A percentile compares a stretch with the other conserved stretches of the same genome.
These are phyloP conservation scores for Boletus sp. DNA, from an alignment of 1,284 basidiomycete genomes.

Conservation along the genomic window DNA sequence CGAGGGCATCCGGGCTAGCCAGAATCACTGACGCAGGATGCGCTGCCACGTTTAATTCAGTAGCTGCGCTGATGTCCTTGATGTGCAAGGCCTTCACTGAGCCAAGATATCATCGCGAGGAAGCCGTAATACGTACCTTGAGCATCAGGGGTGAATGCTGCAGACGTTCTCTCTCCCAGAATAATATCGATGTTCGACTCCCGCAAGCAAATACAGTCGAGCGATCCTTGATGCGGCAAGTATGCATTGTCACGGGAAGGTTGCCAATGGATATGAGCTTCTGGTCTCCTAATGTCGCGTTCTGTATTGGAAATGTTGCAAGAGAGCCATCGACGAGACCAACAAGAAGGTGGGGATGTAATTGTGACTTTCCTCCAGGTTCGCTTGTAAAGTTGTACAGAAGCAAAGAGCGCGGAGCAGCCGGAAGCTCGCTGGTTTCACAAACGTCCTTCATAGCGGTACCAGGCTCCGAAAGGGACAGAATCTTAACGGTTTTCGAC, in stretches of 20 bases:
- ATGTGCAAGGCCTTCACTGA: background rate
- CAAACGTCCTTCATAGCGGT: constrained; percentile 35
- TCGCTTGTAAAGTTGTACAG: constrained; percentile 60
- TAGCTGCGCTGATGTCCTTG: constrained; percentile 62
- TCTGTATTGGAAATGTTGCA: constrained; percentile 51
- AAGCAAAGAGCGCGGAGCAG: constrained; percentile 71
- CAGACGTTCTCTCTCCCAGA: constrained; percentile 65
- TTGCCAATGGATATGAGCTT: constrained; percentile 69
- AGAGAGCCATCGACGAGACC: constrained; percentile 83
- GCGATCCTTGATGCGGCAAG: constrained; percentile 50
- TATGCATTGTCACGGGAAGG: constrained; percentile 60
- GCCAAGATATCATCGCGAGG: background rate
- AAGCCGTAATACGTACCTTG: constrained; percentile 50
- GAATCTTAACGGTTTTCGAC: constrained; percentile 61
- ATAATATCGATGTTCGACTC: constrained; percentile 60
- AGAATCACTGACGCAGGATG: constrained; percentile 59
- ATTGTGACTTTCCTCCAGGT: constrained; percentile 36
- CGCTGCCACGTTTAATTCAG: constrained; percentile 46
- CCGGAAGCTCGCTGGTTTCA: constrained; percentile 47
- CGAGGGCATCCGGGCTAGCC: constrained; percentile 53
- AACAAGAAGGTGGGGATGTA: constrained; percentile 62
- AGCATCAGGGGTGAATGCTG: constrained; percentile 70
- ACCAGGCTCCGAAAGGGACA: constrained; percentile 37
- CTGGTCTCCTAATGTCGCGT: constrained; percentile 48
- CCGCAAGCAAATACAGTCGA: constrained; percentile 64